Percentiles rank a stretch among this genome's conserved stretches.
phyloP scores from a whole-genome alignment of 768 basidiomycete species.

The Lanmaoa pseudosensibilis region DNA sequence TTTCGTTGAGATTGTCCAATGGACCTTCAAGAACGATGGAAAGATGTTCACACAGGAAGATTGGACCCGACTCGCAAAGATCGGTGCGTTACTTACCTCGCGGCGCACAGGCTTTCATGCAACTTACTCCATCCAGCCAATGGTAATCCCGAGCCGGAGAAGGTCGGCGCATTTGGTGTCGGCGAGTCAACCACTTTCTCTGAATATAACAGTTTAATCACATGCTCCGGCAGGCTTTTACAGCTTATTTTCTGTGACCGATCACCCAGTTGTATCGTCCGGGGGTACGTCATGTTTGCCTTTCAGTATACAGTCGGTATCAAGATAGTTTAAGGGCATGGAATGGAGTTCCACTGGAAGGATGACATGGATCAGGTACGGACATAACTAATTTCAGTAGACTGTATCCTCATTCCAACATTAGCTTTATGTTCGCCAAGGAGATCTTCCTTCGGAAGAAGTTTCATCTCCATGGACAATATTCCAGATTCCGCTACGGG shows the following conservation, averaged over 20 bases:
- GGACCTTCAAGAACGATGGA: constrained; percentile 89
- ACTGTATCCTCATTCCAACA: constrained; percentile 1
- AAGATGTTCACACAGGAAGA: constrained; percentile 78
- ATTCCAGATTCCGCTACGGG: constrained; percentile 77
- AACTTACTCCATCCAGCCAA: constrained; percentile 54
- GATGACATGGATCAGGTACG: constrained; percentile 66
- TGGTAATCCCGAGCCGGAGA: constrained; percentile 92
- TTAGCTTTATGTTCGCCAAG: constrained; percentile 76
- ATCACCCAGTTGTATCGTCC: constrained; percentile 73
- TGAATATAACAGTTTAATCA: background rate
- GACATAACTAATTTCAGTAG: background rate
- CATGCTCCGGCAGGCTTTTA: constrained; percentile 54
- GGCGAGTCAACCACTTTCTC: constrained; percentile 39
- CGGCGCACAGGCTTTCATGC: background rate
- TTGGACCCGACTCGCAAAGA: constrained; percentile 88
- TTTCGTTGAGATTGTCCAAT: constrained; percentile 60
- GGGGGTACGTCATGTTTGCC: constrained; percentile 45
- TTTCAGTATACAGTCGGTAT: constrained; percentile 17
- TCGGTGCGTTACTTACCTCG: constrained; percentile 48
- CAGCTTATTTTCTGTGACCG: constrained; percentile 74
- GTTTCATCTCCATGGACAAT: constrained; percentile 47
- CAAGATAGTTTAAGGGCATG: constrained; percentile 49
- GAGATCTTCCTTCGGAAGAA: constrained; percentile 57
- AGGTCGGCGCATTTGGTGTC: constrained; percentile 95
- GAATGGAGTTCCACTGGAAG: constrained; percentile 96